Evolutionary conservation across 768 basidiomycete species (phyloP), one percentile per base, ranked within the genome.

Genomic region (Russula compacta): DNA sequence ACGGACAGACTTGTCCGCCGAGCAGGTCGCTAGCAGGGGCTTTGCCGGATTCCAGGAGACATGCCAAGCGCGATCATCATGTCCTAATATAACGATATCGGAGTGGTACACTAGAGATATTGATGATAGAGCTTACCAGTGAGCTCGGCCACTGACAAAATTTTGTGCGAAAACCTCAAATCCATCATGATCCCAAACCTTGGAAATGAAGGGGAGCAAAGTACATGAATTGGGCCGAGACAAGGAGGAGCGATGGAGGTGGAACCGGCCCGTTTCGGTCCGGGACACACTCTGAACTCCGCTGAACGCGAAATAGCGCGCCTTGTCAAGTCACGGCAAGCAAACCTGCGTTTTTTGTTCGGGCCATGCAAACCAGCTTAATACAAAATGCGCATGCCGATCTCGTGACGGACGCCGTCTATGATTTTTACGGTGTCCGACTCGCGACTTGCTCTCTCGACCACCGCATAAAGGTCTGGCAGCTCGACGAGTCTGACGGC

Each of bases 1-100:
- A 44, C 93, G 81, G 58, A 98, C 87, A 2, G 91, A 83, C 73
- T 92, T 97, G 74, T 99, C 97, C 6, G 89, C 84, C 5, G 95
- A 98, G 71, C 95, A 99, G 6, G 94, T 94, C 0, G 95, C 93
- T 14, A 99, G 76, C 19, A 95, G 69, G 0, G 89, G 83, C 58
- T 87, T 83, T 3, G 77, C 73, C 0, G 92, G 90, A 71, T 95
- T 95, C 91, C 93, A 98, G 6, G 90, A 83, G 33, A 90, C 78
- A 56, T 85, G 77, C 95, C 95, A 98, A 7, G 85, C 90, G 56
- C 89, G 82, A 64, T 93, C 92, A 35, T 84, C 79, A 71, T 97
- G 93, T 86, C 89, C 79, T 56, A 35, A 43, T 21, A 17, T 21
- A 17, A 40, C 17, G 38, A 39, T 19, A 17, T 21, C 3, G 10